These are phyloP conservation scores for Plasmodium yoelii DNA, from an alignment of 169 alveolate species.

Conservation along the genomic window DNA sequence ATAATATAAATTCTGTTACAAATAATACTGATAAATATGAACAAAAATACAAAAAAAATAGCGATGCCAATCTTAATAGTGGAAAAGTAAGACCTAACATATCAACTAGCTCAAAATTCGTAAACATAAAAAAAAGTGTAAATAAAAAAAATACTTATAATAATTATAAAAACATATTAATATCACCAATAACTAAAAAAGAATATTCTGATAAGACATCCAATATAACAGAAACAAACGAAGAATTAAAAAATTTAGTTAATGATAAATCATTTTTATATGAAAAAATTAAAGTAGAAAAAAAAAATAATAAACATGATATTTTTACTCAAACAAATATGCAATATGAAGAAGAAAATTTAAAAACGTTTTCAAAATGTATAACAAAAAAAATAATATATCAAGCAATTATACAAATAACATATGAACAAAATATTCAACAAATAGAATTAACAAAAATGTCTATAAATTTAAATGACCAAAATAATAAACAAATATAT, in stretches of 20 bases:
- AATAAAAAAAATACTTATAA: background rate
- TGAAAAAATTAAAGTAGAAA: slow-evolving; percentile 23
- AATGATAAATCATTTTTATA: slow-evolving; percentile 23
- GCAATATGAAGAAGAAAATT: slow-evolving; percentile 29
- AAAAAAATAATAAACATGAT: slow-evolving; percentile 12
- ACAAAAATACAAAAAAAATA: background rate
- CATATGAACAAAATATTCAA: slow-evolving; percentile 39
- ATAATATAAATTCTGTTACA: background rate
- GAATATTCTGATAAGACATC: background rate
- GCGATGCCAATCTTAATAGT: background rate
- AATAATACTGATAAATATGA: background rate
- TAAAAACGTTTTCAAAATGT: slow-evolving; percentile 11
- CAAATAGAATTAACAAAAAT: slow-evolving; percentile 16
- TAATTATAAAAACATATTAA: slow-evolving; percentile 1
- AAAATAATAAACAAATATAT: slow-evolving; percentile 12
- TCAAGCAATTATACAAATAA: slow-evolving; percentile 53
- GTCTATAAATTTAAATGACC: slow-evolving; percentile 2
- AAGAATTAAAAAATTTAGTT: slow-evolving; percentile 1
- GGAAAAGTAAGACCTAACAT: background rate
- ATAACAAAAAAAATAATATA: slow-evolving; percentile 35
- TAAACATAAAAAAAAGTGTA: background rate
- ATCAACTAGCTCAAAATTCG: background rate
- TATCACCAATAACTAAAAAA: background rate
- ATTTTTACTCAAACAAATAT: slow-evolving; percentile 26
- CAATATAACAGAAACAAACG: slow-evolving; percentile 28